Percentiles rank a stretch among this genome's conserved stretches.
phyloP scores from a whole-genome alignment of 2,329 filamentous ascomycete genomes.

The Fusarium aywerte region DNA sequence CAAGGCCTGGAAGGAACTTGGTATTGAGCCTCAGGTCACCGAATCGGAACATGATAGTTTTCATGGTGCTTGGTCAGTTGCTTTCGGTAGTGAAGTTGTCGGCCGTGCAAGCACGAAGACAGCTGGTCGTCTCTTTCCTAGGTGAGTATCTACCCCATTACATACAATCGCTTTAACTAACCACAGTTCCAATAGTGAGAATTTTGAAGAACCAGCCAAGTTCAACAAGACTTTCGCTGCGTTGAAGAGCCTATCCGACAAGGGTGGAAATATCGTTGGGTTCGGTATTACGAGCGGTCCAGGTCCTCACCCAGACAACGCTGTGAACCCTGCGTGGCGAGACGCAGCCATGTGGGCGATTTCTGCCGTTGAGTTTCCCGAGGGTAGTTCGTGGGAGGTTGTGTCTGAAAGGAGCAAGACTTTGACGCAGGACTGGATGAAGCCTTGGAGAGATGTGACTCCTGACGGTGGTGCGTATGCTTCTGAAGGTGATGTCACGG shows the following conservation, averaged over 20 bases:
- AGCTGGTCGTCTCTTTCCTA: slow-evolving; percentile 40
- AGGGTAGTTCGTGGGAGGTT: slow-evolving; percentile 25
- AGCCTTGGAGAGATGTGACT: slow-evolving; percentile 40
- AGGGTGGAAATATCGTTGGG: slow-evolving; percentile 54
- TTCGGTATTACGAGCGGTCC: slow-evolving; percentile 53
- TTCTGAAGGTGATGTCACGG: slow-evolving; percentile 38
- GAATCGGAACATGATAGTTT: slow-evolving; percentile 37
- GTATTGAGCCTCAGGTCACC: slow-evolving; percentile 17
- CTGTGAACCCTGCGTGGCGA: slow-evolving; percentile 63
- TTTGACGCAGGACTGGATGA: slow-evolving; percentile 44
- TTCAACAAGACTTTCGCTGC: slow-evolving; percentile 51
- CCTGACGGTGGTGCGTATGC: slow-evolving; percentile 37
- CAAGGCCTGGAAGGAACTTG: slow-evolving; percentile 15
- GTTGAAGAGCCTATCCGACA: slow-evolving; percentile 54
- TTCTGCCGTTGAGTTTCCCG: slow-evolving; percentile 48
- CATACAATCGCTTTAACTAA: neutral
- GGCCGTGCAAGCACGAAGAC: slow-evolving; percentile 32
- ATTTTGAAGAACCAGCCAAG: slow-evolving; percentile 37
- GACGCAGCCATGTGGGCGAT: slow-evolving; percentile 54
- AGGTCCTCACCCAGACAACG: slow-evolving; percentile 51
- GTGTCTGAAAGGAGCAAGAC: slow-evolving; percentile 31
- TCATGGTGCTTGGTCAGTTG: slow-evolving; percentile 38
- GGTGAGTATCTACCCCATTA: neutral
- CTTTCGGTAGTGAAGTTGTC: slow-evolving; percentile 32
- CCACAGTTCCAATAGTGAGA: neutral